Evolutionary conservation across 306 rosid genomes (phyloP).

Genomic region (Astragalus glycyphyllos): DNA sequence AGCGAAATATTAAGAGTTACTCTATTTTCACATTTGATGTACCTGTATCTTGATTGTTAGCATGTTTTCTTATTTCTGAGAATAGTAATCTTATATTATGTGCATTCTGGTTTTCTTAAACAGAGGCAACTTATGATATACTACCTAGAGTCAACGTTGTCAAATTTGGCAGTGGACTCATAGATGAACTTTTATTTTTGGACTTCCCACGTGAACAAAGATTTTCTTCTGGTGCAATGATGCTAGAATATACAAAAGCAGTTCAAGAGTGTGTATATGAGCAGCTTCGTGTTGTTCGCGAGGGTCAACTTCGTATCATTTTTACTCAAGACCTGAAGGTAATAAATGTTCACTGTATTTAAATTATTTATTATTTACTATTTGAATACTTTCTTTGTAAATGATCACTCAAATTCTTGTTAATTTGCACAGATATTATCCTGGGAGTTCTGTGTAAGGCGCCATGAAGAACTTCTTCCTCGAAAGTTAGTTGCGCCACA

Average conservation of each 20-base stretch:
- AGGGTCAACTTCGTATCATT: conserved; percentile 92
- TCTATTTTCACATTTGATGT: background rate
- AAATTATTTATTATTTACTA: conserved; percentile 16
- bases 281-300: conserved; percentile 98
- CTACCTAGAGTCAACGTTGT: conserved; percentile 93
- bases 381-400: conserved; percentile 13
- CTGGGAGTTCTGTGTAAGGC: conserved; percentile 96
- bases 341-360: background rate
- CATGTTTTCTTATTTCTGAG: conserved; percentile 17
- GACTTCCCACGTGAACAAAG: conserved; percentile 85
- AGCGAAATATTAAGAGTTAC: background rate
- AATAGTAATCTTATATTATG: conserved; percentile 29
- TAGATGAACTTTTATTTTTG: conserved; percentile 87
- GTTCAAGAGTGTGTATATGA: conserved; percentile 96
- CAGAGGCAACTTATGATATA: conserved; percentile 98
- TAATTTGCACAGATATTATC: conserved; percentile 70
- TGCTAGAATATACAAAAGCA: conserved; percentile 91
- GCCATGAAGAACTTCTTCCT: conserved; percentile 98
- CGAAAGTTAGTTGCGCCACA: conserved; percentile 94
- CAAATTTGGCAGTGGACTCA: conserved; percentile 95
- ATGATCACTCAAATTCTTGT: conserved; percentile 7
- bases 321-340: conserved; percentile 94
- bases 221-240: conserved; percentile 78
- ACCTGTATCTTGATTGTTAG: background rate
- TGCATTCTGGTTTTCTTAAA: conserved; percentile 41